These are phyloP conservation scores for Citrus reticulata DNA, from an alignment of 345 rosid species.

Conservation along the genomic window DNA sequence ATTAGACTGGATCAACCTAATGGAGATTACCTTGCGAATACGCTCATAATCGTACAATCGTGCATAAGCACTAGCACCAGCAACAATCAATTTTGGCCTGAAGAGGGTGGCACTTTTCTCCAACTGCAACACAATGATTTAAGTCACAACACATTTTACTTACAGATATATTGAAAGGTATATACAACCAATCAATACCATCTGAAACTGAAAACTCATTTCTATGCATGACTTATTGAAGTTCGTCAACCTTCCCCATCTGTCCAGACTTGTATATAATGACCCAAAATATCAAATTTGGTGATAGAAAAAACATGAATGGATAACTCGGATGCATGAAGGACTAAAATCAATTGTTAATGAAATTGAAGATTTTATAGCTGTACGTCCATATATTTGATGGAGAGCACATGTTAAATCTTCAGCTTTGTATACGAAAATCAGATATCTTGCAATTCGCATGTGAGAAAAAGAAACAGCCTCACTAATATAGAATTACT, in stretches of 20 bases:
- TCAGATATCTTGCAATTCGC: background rate
- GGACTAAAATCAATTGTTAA: background rate
- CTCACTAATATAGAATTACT: background rate
- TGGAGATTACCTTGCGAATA: conserved; percentile 67
- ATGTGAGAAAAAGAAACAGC: background rate
- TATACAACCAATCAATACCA: background rate
- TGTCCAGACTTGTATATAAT: background rate
- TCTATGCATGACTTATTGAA: background rate
- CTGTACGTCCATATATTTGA: background rate
- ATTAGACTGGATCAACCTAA: background rate
- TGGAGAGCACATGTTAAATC: background rate
- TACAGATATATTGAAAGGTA: background rate
- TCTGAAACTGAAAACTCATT: background rate
- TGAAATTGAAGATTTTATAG: background rate
- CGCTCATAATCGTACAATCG: conserved; percentile 89
- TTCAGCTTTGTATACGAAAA: background rate
- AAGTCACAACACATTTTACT: conserved; percentile 4
- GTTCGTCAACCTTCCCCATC: background rate
- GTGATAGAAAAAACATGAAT: background rate
- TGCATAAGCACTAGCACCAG: conserved; percentile 98
- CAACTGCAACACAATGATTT: conserved; percentile 46
- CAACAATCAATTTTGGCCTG: conserved; percentile 94
- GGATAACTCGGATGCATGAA: background rate
- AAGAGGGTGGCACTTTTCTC: conserved; percentile 94
- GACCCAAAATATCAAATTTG: background rate